Conservation (phyloP, 2,329 filamentous ascomycete species). For the Bretziella fagacearum region DNA sequence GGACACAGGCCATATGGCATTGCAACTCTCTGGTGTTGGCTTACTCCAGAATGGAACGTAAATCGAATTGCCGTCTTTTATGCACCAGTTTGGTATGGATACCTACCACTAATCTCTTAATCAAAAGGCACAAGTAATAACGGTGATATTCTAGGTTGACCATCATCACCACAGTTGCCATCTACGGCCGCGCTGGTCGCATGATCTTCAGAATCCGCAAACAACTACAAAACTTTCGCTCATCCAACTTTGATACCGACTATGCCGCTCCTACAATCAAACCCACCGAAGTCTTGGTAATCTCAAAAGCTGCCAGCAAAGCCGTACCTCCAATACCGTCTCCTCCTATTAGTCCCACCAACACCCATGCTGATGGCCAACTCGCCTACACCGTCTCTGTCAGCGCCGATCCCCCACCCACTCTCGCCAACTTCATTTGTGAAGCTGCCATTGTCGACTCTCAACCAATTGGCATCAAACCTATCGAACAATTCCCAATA, state of each 20-base stretch:
- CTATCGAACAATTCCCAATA: background rate
- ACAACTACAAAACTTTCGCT: constrained; percentile 31
- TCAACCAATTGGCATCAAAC: background rate
- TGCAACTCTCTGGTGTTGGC: constrained; percentile 67
- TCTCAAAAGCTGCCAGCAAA: constrained; percentile 23
- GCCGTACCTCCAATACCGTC: background rate
- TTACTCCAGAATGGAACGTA: constrained; percentile 43
- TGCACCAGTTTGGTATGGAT: constrained; percentile 36
- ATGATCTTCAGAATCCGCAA: constrained; percentile 46
- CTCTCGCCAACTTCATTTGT: background rate
- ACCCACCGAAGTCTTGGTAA: constrained; percentile 41
- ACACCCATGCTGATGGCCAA: constrained; percentile 22
- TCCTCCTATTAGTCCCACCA: background rate
- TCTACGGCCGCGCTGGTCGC: constrained; percentile 33
- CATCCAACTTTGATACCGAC: constrained; percentile 25
- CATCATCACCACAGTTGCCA: constrained; percentile 15
- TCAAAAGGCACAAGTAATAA: background rate
- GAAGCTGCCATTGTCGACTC: background rate
- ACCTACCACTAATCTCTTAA: constrained; percentile 18
- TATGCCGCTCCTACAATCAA: constrained; percentile 29
- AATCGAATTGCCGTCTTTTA: constrained; percentile 58
- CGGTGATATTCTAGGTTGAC: constrained; percentile 13
- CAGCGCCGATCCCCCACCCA: constrained; percentile 41
- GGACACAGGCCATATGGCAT: constrained; percentile 47
- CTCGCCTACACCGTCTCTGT: constrained; percentile 42